Evolutionary conservation across 1,284 basidiomycete genomes (phyloP).

Genomic region (Coniferiporia weirii): DNA sequence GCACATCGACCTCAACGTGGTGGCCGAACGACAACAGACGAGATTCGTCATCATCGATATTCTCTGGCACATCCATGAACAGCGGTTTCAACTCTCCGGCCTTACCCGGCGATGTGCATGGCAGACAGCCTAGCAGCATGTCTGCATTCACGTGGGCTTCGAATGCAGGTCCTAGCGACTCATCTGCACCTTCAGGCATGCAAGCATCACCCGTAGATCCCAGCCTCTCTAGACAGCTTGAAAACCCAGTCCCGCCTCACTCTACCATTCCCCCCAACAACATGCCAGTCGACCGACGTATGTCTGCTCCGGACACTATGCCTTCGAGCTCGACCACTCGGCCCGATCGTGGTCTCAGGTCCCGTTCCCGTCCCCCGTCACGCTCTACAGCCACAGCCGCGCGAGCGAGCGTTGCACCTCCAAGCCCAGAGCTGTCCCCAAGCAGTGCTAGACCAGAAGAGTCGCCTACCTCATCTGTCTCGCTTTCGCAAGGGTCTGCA

Average conservation of each 20-base stretch:
- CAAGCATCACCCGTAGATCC: constrained; percentile 37
- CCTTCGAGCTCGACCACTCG: constrained; percentile 36
- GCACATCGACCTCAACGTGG: constrained; percentile 34
- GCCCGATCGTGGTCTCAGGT: constrained; percentile 47
- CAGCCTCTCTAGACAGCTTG: constrained; percentile 33
- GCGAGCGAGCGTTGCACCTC: constrained; percentile 2
- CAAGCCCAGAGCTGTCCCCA: constrained; percentile 20
- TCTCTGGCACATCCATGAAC: constrained; percentile 55
- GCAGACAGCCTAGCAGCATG: constrained; percentile 55
- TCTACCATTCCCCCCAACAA: constrained; percentile 53
- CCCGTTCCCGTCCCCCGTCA: constrained; percentile 68
- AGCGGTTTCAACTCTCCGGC: constrained; percentile 48
- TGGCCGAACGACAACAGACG: constrained; percentile 58
- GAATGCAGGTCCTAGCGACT: constrained; percentile 39
- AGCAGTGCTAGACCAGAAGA: constrained; percentile 12
- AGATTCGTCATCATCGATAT: constrained; percentile 64
- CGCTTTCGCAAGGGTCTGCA: constrained; percentile 27
- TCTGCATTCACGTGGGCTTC: constrained; percentile 66
- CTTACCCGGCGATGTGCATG: constrained; percentile 60
- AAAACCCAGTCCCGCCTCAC: constrained; percentile 31
- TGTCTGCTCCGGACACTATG: constrained; percentile 64
- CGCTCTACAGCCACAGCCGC: constrained; percentile 28
- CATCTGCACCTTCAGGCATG: constrained; percentile 33
- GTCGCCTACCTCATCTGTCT: constrained; percentile 25
- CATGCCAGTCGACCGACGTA: constrained; percentile 60